Conservation (phyloP, 768 basidiomycete genomes). For the Leucocoprinus leucothites region DNA sequence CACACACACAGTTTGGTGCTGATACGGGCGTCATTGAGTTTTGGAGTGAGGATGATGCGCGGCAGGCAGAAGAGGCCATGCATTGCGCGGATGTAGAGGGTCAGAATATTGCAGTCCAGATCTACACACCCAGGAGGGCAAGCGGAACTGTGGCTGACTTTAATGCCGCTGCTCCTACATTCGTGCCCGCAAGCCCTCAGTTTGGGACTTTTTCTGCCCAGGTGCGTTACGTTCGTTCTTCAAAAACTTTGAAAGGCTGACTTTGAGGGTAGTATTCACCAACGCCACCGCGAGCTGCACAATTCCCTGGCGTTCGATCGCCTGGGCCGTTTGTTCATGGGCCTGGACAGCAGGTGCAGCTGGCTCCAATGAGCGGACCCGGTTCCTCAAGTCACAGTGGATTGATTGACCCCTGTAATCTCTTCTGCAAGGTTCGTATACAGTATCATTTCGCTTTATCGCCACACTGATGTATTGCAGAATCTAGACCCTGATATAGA, state of each 20-base stretch:
- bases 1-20: slow-evolving; percentile 70
- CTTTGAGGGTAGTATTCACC: not conserved
- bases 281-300: slow-evolving; percentile 44
- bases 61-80: slow-evolving; percentile 73
- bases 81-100: slow-evolving; percentile 83
- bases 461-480: slow-evolving; percentile 33
- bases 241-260: slow-evolving; percentile 3
- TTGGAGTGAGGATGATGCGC: slow-evolving; percentile 85
- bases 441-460: not conserved
- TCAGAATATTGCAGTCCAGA: slow-evolving; percentile 79
- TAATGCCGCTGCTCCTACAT: slow-evolving; percentile 69
- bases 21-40: slow-evolving; percentile 82
- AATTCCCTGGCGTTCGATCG: slow-evolving; percentile 42
- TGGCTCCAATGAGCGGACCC: slow-evolving; percentile 69
- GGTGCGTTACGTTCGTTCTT: slow-evolving; percentile 28
- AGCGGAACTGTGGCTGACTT: slow-evolving; percentile 59
- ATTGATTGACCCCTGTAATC: slow-evolving; percentile 85
- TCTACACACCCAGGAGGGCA: slow-evolving; percentile 67
- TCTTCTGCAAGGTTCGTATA: slow-evolving; percentile 77
- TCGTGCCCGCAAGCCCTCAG: slow-evolving; percentile 68
- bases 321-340: slow-evolving; percentile 70
- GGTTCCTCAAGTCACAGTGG: slow-evolving; percentile 85
- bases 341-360: slow-evolving; percentile 87
- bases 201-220: slow-evolving; percentile 60
- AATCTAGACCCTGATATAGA: slow-evolving; percentile 84